Evolutionary conservation across 352 stramenopile species (phyloP).

Genomic region (Phytophthora sansomeana): DNA sequence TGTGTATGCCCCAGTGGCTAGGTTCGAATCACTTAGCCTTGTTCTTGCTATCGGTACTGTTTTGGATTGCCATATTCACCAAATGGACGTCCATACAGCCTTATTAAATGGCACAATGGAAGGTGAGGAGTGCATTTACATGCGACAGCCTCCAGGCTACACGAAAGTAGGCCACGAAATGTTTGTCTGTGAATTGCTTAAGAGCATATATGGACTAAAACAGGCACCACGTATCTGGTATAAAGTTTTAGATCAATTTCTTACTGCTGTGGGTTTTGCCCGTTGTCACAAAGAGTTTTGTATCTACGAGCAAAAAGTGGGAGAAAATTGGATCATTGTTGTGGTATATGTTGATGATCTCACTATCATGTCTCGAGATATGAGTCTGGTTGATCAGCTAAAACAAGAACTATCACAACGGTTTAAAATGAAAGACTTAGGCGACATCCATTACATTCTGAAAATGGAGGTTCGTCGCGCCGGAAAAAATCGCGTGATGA

Average conservation of each 20-base stretch:
- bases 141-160: background rate
- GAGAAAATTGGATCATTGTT: background rate
- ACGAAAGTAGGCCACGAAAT: background rate
- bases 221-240: background rate
- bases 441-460: slow-evolving; percentile 13
- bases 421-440: slow-evolving; percentile 41
- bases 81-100: slow-evolving; percentile 8
- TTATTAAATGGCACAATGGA: background rate
- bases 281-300: background rate
- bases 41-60: too few relatives aligned
- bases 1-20: too few relatives aligned
- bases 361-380: slow-evolving; percentile 9
- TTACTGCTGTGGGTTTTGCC: background rate
- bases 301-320: background rate
- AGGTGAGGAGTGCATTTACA: background rate
- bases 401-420: slow-evolving; percentile 29
- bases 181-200: background rate
- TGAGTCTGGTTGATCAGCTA: slow-evolving; percentile 21
- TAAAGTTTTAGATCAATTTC: background rate
- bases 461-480: slow-evolving; percentile 16
- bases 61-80: slow-evolving; percentile 20
- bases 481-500: background rate
- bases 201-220: background rate
- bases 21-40: too few relatives aligned
- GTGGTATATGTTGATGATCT: slow-evolving; percentile 26